Evolutionary conservation across 148 eudicot species (phyloP), one percentile per base, ranked within the genome.

Genomic region (Chenopodium berlandieri): DNA sequence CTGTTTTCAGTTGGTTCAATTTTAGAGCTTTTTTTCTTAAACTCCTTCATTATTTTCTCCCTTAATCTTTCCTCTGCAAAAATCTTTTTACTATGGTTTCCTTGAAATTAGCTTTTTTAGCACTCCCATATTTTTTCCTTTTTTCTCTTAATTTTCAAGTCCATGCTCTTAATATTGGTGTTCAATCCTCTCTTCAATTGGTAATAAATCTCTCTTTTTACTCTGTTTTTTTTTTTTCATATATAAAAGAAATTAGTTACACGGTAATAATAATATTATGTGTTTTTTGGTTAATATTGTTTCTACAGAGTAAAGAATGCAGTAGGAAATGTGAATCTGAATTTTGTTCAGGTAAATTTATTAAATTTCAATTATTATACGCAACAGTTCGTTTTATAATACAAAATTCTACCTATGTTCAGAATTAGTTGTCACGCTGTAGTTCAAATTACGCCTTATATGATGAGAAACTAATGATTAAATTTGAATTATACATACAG

Each of bases 291-390:
- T 32, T 40, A 19, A 65, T 17, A 32, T 72, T 31, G 44, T 20
- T 58, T 20, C 66, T 88, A 81, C 81, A 92, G 93, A 73, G 84
- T 27, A 89, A 89, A 76, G 85, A 87, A 37, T 91, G 96, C 81
- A 92, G 96, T 69, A 88, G 87, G 73, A 89, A 79, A 72, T 92
- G 96, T 84, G 96, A 92, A 87, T 92, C 96, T 23, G 81, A 86
- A 73, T 92, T 86, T 81, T 91, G 95, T 83, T 82, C 88, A 78
- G 86, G 93, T 92, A 84, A 75, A 27, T 4, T 34, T n/a, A 67
- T 31, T 48, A 40, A 40, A 17, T 62, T 75, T 60, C 12, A 7
- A 48, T 48, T 48, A 48, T 10, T 48, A 50, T 50, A 50, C 3
- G 30, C 30, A 27, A 27, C 30, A 27, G 30, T 50, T 13, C 54